Percentiles rank a stretch among this genome's conserved stretches.
Evolutionary conservation across 1,139 yeast genomes (phyloP).

Genomic region (Hyphopichia burtonii): DNA sequence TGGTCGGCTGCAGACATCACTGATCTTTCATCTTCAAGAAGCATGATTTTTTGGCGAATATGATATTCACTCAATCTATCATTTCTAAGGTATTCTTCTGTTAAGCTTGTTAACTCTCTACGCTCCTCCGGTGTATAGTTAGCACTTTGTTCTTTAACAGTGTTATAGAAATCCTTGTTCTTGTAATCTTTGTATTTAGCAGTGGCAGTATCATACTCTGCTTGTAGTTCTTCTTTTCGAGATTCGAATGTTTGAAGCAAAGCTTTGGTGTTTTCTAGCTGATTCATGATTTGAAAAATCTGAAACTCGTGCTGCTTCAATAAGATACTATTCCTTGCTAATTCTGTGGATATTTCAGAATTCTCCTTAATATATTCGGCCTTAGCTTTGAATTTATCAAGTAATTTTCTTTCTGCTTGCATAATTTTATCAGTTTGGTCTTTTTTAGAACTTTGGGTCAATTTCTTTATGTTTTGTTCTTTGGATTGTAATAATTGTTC

Average conservation of each 20-base stretch:
- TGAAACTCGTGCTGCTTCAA: conserved; percentile 19
- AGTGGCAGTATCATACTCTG: conserved; percentile 40
- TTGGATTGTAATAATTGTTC: conserved; percentile 21
- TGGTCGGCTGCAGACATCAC: conserved; percentile 40
- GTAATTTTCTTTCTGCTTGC: conserved; percentile 20
- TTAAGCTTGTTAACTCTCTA: conserved; percentile 40
- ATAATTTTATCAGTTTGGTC: conserved; percentile 30
- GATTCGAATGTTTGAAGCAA: conserved; percentile 35
- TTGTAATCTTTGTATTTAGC: conserved; percentile 40
- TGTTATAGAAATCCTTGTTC: conserved; percentile 43
- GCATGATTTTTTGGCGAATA: conserved; percentile 29
- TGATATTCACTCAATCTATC: conserved; percentile 39
- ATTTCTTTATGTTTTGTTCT: conserved; percentile 21
- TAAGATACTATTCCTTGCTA: conserved; percentile 22
- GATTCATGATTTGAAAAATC: conserved; percentile 35
- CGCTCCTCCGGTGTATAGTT: conserved; percentile 45
- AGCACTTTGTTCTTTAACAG: conserved; percentile 39
- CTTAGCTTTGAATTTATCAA: conserved; percentile 22
- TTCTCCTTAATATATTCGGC: conserved; percentile 13
- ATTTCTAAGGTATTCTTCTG: conserved; percentile 42
- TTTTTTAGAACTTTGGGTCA: conserved; percentile 24
- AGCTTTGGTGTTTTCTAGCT: conserved; percentile 25
- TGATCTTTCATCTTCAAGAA: conserved; percentile 39
- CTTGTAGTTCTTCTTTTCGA: conserved; percentile 25
- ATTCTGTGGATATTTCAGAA: conserved; percentile 15